Conservation (phyloP, 169 alveolate genomes). For the Cryptosporidium ryanae region DNA sequence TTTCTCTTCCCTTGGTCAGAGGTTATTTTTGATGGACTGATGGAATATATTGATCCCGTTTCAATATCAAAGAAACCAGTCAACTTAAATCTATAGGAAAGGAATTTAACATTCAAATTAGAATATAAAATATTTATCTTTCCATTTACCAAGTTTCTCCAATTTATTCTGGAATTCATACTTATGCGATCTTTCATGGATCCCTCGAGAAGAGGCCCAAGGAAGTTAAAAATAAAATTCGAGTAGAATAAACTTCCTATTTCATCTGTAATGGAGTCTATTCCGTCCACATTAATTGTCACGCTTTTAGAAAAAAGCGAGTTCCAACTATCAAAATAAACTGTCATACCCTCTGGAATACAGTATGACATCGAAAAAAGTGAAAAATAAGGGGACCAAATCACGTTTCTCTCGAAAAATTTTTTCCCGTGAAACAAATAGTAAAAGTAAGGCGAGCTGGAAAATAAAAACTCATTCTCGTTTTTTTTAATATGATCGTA, state of each 20-base stretch:
- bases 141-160: conserved; percentile 3
- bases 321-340: conserved; percentile 2
- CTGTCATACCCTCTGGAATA: neutral
- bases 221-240: conserved; percentile 3
- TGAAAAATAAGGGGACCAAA: conserved; percentile 17
- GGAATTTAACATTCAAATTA: conserved; percentile 7
- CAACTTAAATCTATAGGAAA: neutral
- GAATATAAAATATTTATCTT: neutral
- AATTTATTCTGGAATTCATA: neutral
- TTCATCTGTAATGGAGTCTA: neutral
- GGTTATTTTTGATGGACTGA: neutral
- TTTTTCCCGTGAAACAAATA: neutral
- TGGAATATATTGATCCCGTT: conserved; percentile 15
- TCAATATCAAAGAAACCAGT: conserved; percentile 9
- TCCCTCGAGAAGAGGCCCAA: conserved; percentile 65
- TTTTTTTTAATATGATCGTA: neutral
- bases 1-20: neutral
- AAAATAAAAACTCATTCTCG: neutral
- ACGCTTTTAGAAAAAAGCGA: neutral
- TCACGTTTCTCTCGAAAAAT: neutral
- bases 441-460: neutral
- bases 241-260: neutral
- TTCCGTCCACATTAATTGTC: neutral
- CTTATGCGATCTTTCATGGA: neutral
- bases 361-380: neutral